Evolutionary conservation across 2,329 filamentous ascomycete genomes (phyloP), one percentile per base, ranked within the genome.

Genomic region (Sclerotinia nivalis): DNA sequence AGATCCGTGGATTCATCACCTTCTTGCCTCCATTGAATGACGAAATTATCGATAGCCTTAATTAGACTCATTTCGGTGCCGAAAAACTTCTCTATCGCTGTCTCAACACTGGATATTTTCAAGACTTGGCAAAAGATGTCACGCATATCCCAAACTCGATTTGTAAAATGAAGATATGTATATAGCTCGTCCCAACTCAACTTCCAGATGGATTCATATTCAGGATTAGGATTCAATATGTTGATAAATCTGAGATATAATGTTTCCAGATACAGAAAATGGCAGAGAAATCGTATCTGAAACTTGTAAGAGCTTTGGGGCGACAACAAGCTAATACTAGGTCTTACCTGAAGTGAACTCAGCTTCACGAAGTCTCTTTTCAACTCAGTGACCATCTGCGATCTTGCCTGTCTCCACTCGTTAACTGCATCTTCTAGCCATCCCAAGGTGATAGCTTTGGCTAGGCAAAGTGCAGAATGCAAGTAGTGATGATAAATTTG

Each of bases 1-100:
- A 59, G 56, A 43, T 43, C 13, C 25, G 56, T 59, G 7, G 56
- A 59, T 59, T 59, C 56, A 59, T 59, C 56, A 12, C 40, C 8
- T 18, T 43, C 37, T 59, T 45, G 37, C 1, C 1, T 20, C 56
- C 56, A 59, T 43, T 59, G n/a, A 6, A 15, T 20, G 13, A 45
- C 37, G 7, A 59, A 43, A 2, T 40, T 59, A 45, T 59, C n/a
- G 15, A 59, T 59, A 25, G 56, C 43, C 1, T 18, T 3, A 2
- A 43, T 7, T 2, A 45, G 22, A 12, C 56, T 45, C 13, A 59
- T 45, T 12, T 28, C n/a, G 1, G n/a, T 59, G 2, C 37, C 56
- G 13, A 59, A 59, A 43, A 59, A 20, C n/a, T 45, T 43, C 0
- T 1, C 15, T 0, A 59, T 6, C n/a, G n/a, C 37, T 18, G 18